Percentiles rank a stretch among this genome's conserved stretches.
phyloP scores from a whole-genome alignment of 495 filamentous ascomycete species.

The Neurospora discreta region DNA sequence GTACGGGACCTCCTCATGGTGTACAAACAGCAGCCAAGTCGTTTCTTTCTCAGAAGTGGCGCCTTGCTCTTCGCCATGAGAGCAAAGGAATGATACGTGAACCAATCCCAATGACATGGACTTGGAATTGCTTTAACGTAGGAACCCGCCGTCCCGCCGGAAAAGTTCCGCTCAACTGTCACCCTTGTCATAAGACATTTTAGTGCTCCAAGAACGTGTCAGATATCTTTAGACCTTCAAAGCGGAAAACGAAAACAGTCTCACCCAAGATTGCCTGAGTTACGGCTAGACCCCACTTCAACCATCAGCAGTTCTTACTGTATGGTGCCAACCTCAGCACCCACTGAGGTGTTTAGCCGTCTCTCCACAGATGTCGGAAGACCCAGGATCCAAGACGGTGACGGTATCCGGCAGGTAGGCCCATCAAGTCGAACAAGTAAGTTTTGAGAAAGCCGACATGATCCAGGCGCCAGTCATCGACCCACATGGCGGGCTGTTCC shows the following conservation, averaged over 20 bases:
- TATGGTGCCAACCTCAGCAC: slow-evolving; percentile 3
- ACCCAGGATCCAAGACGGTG: background rate
- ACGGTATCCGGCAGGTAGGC: background rate
- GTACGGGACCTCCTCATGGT: background rate
- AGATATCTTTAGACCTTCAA: background rate
- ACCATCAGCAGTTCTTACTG: background rate
- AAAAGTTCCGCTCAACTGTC: slow-evolving; percentile 13
- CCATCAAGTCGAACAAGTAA: background rate
- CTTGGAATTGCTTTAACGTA: slow-evolving; percentile 20
- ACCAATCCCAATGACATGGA: slow-evolving; percentile 24
- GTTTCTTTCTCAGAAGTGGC: slow-evolving; percentile 2
- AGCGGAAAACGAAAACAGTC: slow-evolving; percentile 13
- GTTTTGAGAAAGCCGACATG: background rate
- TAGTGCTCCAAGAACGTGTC: background rate
- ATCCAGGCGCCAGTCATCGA: background rate
- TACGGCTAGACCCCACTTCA: slow-evolving; percentile 8
- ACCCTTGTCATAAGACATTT: slow-evolving; percentile 1
- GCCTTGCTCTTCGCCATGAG: slow-evolving; percentile 5
- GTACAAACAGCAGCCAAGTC: background rate
- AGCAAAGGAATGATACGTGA: slow-evolving; percentile 3
- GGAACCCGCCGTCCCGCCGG: slow-evolving; percentile 17
- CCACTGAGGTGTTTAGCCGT: background rate
- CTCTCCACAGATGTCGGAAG: background rate
- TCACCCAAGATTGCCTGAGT: slow-evolving; percentile 11
- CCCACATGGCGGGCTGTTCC: background rate